These are phyloP conservation scores for Novakomyces olei DNA, from an alignment of 805 yeast genomes.

Conservation along the genomic window DNA sequence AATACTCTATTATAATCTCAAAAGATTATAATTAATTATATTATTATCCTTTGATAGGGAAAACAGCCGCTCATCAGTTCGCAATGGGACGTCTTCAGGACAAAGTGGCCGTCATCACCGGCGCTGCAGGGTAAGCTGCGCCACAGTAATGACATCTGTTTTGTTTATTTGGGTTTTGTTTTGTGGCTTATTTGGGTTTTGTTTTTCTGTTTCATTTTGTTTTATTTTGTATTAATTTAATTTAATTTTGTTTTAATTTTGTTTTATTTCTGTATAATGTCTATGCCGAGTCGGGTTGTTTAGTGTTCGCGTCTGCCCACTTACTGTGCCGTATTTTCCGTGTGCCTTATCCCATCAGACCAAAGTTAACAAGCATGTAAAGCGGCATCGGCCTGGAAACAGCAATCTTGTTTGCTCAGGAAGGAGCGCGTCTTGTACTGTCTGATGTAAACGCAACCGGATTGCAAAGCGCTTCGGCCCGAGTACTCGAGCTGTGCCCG, in stretches of 20 bases:
- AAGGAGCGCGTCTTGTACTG: conserved; percentile 76
- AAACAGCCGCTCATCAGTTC: too few relatives aligned
- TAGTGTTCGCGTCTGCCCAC: not conserved
- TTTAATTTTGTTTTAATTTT: too few relatives aligned
- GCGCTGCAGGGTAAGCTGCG: conserved; percentile 21
- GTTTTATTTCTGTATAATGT: too few relatives aligned
- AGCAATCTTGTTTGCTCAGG: conserved; percentile 57
- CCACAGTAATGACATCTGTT: too few relatives aligned
- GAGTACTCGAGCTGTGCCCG: not conserved
- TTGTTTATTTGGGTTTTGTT: too few relatives aligned
- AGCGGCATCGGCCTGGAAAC: conserved; percentile 19
- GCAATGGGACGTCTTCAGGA: conserved; percentile 17
- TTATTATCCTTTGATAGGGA: too few relatives aligned
- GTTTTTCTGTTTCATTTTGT: too few relatives aligned
- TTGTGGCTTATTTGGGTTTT: too few relatives aligned
- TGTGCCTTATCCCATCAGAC: not conserved
- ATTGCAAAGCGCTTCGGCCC: conserved; percentile 30
- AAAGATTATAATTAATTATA: too few relatives aligned
- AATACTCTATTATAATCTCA: too few relatives aligned
- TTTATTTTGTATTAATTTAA: too few relatives aligned
- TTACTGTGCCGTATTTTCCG: not conserved
- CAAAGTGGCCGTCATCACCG: conserved; percentile 28
- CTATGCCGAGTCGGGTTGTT: not conserved
- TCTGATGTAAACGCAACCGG: conserved; percentile 37
- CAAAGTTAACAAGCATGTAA: too few relatives aligned